These are phyloP conservation scores for Botrytis medusae DNA, from an alignment of 2,329 filamentous ascomycete genomes.

Conservation along the genomic window DNA sequence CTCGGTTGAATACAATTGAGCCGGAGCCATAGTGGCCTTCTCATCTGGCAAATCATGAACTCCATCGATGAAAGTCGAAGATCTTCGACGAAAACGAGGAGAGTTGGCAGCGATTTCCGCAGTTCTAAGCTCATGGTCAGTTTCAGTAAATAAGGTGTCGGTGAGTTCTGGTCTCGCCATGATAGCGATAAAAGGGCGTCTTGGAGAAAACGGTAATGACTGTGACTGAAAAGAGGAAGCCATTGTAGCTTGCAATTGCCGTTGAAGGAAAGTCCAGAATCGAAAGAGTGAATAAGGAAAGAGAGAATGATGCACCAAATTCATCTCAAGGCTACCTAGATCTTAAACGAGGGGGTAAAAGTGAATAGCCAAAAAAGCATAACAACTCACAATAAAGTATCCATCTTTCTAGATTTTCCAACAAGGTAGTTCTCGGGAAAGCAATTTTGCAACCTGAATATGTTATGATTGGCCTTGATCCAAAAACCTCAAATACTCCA, in stretches of 20 bases:
- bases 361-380: background rate
- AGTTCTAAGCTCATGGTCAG: constrained; percentile 47
- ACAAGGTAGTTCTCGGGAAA: background rate
- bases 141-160: background rate
- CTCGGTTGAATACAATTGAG: constrained; percentile 97
- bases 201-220: background rate
- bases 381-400: constrained; percentile 22
- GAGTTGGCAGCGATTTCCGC: constrained; percentile 91
- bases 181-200: background rate
- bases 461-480: background rate
- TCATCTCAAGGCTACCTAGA: background rate
- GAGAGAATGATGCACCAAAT: background rate
- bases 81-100: constrained; percentile 84
- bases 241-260: background rate
- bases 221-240: background rate
- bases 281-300: background rate
- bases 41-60: constrained; percentile 92
- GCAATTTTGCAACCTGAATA: background rate
- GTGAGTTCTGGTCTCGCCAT: constrained; percentile 1
- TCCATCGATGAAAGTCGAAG: constrained; percentile 94
- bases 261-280: background rate
- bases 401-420: constrained; percentile 6
- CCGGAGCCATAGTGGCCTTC: constrained; percentile 71
- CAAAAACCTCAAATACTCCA: background rate
- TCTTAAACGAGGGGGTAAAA: constrained; percentile 12